phyloP scores from a whole-genome alignment of 2,329 filamentous ascomycete genomes.

The Pseudocercospora musae region DNA sequence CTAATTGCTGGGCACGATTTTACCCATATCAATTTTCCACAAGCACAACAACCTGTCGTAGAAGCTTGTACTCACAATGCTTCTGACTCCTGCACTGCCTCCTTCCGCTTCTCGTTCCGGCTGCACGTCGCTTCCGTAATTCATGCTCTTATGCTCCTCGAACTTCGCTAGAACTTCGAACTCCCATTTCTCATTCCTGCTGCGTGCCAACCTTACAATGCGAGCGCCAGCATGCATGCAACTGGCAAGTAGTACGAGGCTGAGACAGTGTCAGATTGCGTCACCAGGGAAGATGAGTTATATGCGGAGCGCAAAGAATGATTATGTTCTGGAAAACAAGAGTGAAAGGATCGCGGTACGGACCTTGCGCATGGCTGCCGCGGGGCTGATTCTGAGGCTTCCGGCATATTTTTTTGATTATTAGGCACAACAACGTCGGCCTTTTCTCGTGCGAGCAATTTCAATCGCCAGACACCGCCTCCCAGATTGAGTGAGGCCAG shows the following conservation, averaged over 20 bases:
- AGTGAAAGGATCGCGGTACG: constrained; percentile 3
- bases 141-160: constrained; percentile 89
- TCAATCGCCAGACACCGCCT: constrained; percentile 85
- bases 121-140: constrained; percentile 77
- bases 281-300: background rate
- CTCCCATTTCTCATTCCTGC: constrained; percentile 46
- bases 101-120: constrained; percentile 32
- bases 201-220: constrained; percentile 51
- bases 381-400: constrained; percentile 9
- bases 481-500: constrained; percentile 64
- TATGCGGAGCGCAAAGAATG: background rate
- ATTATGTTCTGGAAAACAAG: constrained; percentile 3
- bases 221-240: constrained; percentile 89
- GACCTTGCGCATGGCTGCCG: constrained; percentile 13
- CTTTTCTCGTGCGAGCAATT: constrained; percentile 48
- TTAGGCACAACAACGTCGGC: background rate
- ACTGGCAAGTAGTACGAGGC: constrained; percentile 66
- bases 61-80: constrained; percentile 70
- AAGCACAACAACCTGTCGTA: constrained; percentile 69
- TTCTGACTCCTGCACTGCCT: constrained; percentile 22
- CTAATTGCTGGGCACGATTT: background rate
- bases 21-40: constrained; percentile 47
- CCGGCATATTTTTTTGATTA: constrained; percentile 5
- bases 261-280: constrained; percentile 22
- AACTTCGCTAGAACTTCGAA: constrained; percentile 69